Evolutionary conservation across 129 eudicot genomes (phyloP), one percentile per base, ranked within the genome.

Genomic region (Logfia minima): DNA sequence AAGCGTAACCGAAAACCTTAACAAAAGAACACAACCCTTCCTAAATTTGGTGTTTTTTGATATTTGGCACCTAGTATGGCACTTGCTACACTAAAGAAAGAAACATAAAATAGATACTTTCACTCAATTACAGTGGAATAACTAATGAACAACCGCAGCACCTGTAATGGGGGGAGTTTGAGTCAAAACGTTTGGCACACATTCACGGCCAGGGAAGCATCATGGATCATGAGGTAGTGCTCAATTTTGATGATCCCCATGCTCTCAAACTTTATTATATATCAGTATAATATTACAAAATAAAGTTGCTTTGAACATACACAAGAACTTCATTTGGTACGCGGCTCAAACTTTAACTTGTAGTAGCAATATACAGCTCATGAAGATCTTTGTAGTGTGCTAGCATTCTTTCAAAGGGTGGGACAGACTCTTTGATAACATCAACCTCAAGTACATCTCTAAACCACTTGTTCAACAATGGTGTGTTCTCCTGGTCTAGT

Each of bases 401-500:
- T 24, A 61, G 2, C 67, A 23, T 8, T 24, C 2, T 67, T 22
- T 78, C 70, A n/a, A 78, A 29, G 43, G 81, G 63, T 5, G 81
- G 81, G 43, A 69, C 8, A 37, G 61, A 35, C 48, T 78, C 62
- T 58, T 28, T 70, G 19, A 78, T 39, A 37, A 58, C 62, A 28
- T 26, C 23, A 59, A 56, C 35, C 13, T 78, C 48, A 69, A 69
- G 61, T 16, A 78, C 60, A 58, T 68, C 69, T 4, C 11, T 59
- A 78, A 68, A 77, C 61, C 68, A 77, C 34, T 6, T 59, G 60
- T 77, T 68, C 32, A 77, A 69, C 62, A 39, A 59, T 24, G 81
- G 81, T 3, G 56, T 53, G 66, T 77, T 23, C 45, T 77, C 75
- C 7, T 77, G 62, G 60, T 58, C 68, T 39, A 77, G n/a, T 68